Evolutionary conservation across 2,329 filamentous ascomycete species (phyloP), one percentile per base, ranked within the genome.

Genomic region (Trichocomaceae sp.): DNA sequence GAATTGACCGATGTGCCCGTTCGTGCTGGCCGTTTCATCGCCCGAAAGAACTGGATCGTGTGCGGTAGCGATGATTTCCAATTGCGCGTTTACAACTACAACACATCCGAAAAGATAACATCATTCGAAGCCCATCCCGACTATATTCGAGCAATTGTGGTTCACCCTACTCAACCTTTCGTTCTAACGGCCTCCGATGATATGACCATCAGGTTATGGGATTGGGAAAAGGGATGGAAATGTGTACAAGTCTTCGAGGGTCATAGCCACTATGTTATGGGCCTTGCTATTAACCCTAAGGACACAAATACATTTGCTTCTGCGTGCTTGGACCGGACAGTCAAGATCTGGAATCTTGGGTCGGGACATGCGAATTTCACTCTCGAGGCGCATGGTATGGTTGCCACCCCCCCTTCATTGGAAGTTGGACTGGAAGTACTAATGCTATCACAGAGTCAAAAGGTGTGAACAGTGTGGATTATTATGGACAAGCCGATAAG

Each of bases 181-280:
- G 89, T 97, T 52, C 80, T 99, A 57, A 99, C 93, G 53, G 93
- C 93, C 60, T 93, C 88, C 60, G 91, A 96, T 86, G 91, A 96
- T 71, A 95, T 96, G 90, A 96, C 90, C 55, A 96, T 96, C 70
- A 96, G 93, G 80, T 80, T 96, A 50, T 99, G 93, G 91, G 91
- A 99, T 71, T 99, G 93, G 93, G 93, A 99, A 65, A 95, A 93
- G 73, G 84, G 84, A 63, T 99, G 93, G 93, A 96, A 96, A 73
- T 97, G 92, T 69, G 89, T 97, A 31, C 90, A 96, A 72, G 84
- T 95, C 45, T 99, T 96, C 66, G 92, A 97, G 71, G 93, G 93
- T 29, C 95, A 99, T 70, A 88, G 86, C 64, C 93, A 95, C 76
- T 96, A 95, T 75, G 92, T 96, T 60, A 96, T 97, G 92, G 90